These are phyloP conservation scores for Botryotinia calthae DNA, from an alignment of 2,329 filamentous ascomycete species.

Conservation along the genomic window DNA sequence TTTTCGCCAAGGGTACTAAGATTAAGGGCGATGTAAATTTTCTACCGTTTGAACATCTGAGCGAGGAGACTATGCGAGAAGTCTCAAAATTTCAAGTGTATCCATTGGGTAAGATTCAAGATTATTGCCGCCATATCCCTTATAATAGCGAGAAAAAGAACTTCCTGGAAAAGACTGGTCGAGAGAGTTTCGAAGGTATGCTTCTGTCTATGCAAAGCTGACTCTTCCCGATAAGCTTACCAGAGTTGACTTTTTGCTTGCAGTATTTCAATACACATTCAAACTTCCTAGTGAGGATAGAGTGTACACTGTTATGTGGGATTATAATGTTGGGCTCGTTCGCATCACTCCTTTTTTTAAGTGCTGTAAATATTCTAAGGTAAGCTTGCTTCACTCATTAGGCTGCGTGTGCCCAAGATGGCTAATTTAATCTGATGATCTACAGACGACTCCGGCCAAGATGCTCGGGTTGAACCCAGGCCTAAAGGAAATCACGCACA, in stretches of 20 bases:
- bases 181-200: conserved; percentile 84
- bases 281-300: conserved; percentile 63
- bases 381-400: conserved; percentile 41
- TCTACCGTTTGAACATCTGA: conserved; percentile 67
- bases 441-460: conserved; percentile 81
- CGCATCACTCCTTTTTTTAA: conserved; percentile 96
- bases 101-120: conserved; percentile 60
- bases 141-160: conserved; percentile 94
- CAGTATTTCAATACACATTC: conserved; percentile 85
- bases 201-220: conserved; percentile 20
- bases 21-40: conserved; percentile 69
- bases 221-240: conserved; percentile 14
- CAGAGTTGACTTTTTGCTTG: conserved; percentile 23
- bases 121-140: conserved; percentile 73
- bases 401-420: background rate
- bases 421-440: background rate
- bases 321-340: conserved; percentile 92
- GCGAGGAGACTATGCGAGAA: conserved; percentile 54
- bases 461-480: conserved; percentile 76
- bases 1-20: conserved; percentile 57
- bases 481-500: conserved; percentile 84
- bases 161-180: conserved; percentile 80
- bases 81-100: conserved; percentile 64
- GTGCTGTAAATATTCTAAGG: conserved; percentile 83
- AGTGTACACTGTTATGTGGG: conserved; percentile 85